These are phyloP conservation scores for Amanita brunnescens DNA, from an alignment of 768 basidiomycete genomes.

Conservation along the genomic window DNA sequence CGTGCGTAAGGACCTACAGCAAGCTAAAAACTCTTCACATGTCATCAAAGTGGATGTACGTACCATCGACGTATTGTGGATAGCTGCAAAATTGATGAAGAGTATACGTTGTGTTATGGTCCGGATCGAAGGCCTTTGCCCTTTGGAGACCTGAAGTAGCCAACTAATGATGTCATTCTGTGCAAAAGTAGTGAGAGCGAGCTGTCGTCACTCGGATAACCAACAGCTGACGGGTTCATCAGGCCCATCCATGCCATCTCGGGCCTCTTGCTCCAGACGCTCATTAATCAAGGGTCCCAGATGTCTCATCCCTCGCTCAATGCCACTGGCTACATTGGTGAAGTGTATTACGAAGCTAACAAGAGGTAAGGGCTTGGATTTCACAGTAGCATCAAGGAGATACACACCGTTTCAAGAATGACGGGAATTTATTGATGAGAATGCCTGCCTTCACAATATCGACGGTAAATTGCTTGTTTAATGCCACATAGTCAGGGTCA, in stretches of 20 bases:
- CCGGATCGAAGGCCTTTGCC: slow-evolving; percentile 17
- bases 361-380: neutral
- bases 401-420: slow-evolving; percentile 16
- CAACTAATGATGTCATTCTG: slow-evolving; percentile 41
- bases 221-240: slow-evolving; percentile 19
- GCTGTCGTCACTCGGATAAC: neutral
- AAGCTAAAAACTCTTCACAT: neutral
- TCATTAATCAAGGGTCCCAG: slow-evolving; percentile 21
- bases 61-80: slow-evolving; percentile 35
- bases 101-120: slow-evolving; percentile 28
- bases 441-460: slow-evolving; percentile 13
- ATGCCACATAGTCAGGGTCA: slow-evolving; percentile 12
- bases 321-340: slow-evolving; percentile 6
- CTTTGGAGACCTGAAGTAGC: slow-evolving; percentile 32
- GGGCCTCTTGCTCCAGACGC: slow-evolving; percentile 15
- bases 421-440: slow-evolving; percentile 18
- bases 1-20: slow-evolving; percentile 27
- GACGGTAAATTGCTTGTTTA: slow-evolving; percentile 13
- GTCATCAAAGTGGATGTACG: neutral
- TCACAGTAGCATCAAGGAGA: neutral
- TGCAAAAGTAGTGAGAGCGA: neutral
- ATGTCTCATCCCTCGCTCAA: slow-evolving; percentile 13
- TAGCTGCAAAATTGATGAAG: slow-evolving; percentile 32
- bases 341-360: slow-evolving; percentile 12
- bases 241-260: slow-evolving; percentile 19